phyloP scores from a whole-genome alignment of 2,329 filamentous ascomycete species.

The Sphaerulina musiva region DNA sequence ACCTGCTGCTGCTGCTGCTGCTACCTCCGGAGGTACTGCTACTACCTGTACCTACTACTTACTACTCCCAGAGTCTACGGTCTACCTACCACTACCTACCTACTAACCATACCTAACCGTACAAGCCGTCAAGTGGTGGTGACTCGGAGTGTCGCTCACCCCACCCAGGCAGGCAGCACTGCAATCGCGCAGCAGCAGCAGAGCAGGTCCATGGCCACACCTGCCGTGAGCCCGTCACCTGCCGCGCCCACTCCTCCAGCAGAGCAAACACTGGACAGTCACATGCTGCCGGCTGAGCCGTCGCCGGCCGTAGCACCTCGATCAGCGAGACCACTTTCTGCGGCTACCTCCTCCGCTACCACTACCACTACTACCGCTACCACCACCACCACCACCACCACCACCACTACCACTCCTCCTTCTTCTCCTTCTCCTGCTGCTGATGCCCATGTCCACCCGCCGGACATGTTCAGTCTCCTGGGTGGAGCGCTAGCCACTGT shows the following conservation, averaged over 20 bases:
- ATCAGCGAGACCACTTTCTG: constrained; percentile 22
- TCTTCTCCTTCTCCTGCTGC: too few relatives aligned
- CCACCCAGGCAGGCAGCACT: neutral
- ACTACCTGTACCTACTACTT: too few relatives aligned
- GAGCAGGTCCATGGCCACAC: neutral
- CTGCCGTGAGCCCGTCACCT: neutral
- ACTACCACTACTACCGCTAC: too few relatives aligned
- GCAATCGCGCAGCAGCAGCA: neutral
- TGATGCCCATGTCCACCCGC: neutral
- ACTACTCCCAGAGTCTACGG: too few relatives aligned
- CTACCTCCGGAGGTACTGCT: too few relatives aligned
- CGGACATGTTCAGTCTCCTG: constrained; percentile 25
- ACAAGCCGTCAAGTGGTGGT: too few relatives aligned
- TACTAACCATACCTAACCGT: too few relatives aligned
- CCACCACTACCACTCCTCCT: too few relatives aligned
- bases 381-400: too few relatives aligned
- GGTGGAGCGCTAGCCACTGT: constrained; percentile 28
- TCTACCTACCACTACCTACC: too few relatives aligned
- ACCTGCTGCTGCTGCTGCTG: too few relatives aligned
- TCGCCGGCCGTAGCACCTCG: constrained; percentile 9
- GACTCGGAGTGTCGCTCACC: neutral
- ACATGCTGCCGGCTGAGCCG: constrained; percentile 15
- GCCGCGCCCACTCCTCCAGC: too few relatives aligned
- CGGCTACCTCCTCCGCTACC: neutral
- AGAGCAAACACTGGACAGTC: neutral